Base-by-base conservation (phyloP, 768 basidiomycete genomes). In the Boletus pseudopeckii region DNA sequence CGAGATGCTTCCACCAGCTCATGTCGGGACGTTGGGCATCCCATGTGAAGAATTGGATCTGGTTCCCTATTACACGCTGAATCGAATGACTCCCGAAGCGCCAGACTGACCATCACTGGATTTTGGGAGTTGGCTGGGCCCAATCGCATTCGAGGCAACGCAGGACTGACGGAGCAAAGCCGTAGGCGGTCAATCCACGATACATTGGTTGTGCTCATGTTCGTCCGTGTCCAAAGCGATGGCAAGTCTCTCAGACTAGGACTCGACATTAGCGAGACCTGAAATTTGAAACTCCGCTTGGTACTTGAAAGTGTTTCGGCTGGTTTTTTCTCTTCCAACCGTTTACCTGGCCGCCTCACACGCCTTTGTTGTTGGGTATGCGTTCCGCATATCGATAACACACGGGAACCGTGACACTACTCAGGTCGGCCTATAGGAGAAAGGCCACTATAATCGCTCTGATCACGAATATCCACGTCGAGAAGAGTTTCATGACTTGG, bases 31-130 rank as follows among this genome's bases (percentile, higher is more conserved):
- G 77, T 26, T 71, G 69, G 30, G 80, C 72, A 48, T 92, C 83
- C 91, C 91, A 92, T 14, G 89, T 90, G 62, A 91, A 92, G 70
- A 90, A 92, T 69, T 92, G 90, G 28, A 92, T 70, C 90, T 82
- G 50, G 37, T 42, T 7, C 18, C 15, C 45, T 44, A 11, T 53
- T 32, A 54, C 15, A 28, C 4, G 34, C 39, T 45, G 30, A 45
- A 33, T 45, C 14, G 10, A 30, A 49, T 36, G 5, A 38, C 1
- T 15, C 13, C 50, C 33, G 11, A 52, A 52, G 30, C 26, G 36
- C 13, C 13, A 34, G 30, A 62, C 77, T 56, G 65, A 88, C 88
- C 88, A 90, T 88, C 22, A 86, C 67, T 20, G 85, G 78, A 66
- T 89, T 90, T 30, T 75, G 67, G 17, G 74, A 54, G 42, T 62